These are phyloP conservation scores for Daldinia concentrica DNA, from an alignment of 495 filamentous ascomycete species.

Conservation along the genomic window DNA sequence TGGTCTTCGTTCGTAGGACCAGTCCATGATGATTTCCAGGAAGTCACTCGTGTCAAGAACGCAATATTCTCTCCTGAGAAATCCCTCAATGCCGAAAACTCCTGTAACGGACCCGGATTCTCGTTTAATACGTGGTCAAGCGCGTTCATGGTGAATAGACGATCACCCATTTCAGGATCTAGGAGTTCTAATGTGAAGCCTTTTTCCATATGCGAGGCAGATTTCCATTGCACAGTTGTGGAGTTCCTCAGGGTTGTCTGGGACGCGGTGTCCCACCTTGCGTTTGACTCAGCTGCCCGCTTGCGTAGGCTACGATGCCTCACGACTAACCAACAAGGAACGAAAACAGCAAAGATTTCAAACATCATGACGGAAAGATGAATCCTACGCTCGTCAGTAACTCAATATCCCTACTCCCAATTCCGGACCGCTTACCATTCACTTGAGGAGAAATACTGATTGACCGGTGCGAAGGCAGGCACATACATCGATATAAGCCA, in stretches of 20 bases:
- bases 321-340: slow-evolving; percentile 61
- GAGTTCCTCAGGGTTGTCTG: slow-evolving; percentile 35
- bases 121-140: slow-evolving; percentile 63
- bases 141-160: slow-evolving; percentile 62
- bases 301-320: slow-evolving; percentile 53
- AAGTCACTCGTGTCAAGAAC: slow-evolving; percentile 63
- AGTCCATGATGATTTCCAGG: slow-evolving; percentile 59
- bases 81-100: slow-evolving; percentile 65
- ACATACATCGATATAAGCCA: slow-evolving; percentile 71
- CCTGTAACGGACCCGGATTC: slow-evolving; percentile 59
- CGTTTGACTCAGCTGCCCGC: slow-evolving; percentile 41
- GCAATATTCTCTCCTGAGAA: slow-evolving; percentile 72
- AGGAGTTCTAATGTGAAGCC: slow-evolving; percentile 48
- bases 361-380: slow-evolving; percentile 63
- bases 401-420: background rate
- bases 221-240: slow-evolving; percentile 37
- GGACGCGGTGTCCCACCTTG: slow-evolving; percentile 26
- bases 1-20: slow-evolving; percentile 25
- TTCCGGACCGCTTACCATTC: slow-evolving; percentile 60
- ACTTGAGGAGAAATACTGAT: slow-evolving; percentile 62
- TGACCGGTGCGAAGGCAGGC: slow-evolving; percentile 63
- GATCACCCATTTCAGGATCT: slow-evolving; percentile 39
- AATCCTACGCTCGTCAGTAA: slow-evolving; percentile 53
- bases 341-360: slow-evolving; percentile 63
- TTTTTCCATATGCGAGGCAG: slow-evolving; percentile 46